Evolutionary conservation across 495 filamentous ascomycete species (phyloP).

Genomic region (Lichina pygmaea): DNA sequence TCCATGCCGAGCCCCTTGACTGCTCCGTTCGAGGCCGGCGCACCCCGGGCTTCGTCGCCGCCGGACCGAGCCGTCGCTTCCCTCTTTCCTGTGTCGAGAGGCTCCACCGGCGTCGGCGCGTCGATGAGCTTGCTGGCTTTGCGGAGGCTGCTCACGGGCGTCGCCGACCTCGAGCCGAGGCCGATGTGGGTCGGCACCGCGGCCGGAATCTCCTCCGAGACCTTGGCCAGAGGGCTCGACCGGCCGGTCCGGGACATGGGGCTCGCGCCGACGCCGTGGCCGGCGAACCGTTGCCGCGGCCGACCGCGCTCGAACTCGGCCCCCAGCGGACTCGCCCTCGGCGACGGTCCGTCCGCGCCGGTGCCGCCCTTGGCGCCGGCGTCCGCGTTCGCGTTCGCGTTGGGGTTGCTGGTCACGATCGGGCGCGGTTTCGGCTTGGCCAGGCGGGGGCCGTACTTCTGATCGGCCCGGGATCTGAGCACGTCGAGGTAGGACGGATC

Average conservation of each 20-base stretch:
- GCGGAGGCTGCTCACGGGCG: too few relatives aligned
- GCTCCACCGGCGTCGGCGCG: too few relatives aligned
- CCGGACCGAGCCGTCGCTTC: too few relatives aligned
- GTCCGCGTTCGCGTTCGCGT: neutral
- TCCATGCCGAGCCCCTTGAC: too few relatives aligned
- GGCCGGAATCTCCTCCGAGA: conserved; percentile 19
- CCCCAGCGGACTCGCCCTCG: conserved; percentile 20
- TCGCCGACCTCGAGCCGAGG: neutral
- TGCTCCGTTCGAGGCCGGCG: too few relatives aligned
- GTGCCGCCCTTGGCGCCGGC: conserved; percentile 9
- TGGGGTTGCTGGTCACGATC: conserved; percentile 8
- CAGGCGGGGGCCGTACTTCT: conserved; percentile 53
- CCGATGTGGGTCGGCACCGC: conserved; percentile 1
- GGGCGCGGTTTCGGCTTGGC: conserved; percentile 7
- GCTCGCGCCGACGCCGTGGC: conserved; percentile 13
- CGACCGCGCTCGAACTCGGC: conserved; percentile 21
- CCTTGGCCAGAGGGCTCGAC: conserved; percentile 22
- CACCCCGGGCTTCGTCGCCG: too few relatives aligned
- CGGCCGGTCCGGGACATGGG: conserved; percentile 25
- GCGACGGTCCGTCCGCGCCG: conserved; percentile 12
- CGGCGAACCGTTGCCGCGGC: conserved; percentile 23
- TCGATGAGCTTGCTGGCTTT: too few relatives aligned
- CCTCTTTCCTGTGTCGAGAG: too few relatives aligned
- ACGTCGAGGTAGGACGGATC: conserved; percentile 93
- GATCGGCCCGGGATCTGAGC: conserved; percentile 77